Evolutionary conservation across 2,329 filamentous ascomycete genomes (phyloP).

Genomic region (Aspergillus japonicus): DNA sequence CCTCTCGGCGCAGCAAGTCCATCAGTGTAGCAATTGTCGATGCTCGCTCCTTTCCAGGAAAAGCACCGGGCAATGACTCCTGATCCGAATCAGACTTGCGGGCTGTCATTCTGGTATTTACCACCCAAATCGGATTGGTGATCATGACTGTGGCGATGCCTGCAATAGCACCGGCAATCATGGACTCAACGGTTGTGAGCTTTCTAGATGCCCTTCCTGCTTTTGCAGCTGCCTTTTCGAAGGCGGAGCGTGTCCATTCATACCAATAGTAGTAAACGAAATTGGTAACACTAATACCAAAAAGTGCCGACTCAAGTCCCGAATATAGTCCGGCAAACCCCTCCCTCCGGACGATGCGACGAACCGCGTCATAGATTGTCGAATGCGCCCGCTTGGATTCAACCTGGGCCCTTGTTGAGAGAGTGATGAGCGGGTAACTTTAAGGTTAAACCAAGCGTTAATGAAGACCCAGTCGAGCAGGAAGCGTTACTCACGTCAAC

Average conservation of each 20-base stretch:
- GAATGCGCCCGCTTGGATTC: constrained; percentile 91
- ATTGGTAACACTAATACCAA: constrained; percentile 97
- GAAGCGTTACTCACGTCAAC: constrained; percentile 65
- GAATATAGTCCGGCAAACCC: constrained; percentile 86
- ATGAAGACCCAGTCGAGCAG: constrained; percentile 7
- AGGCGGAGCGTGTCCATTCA: constrained; percentile 89
- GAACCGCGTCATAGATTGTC: constrained; percentile 77
- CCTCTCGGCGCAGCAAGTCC: constrained; percentile 78
- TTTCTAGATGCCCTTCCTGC: constrained; percentile 73
- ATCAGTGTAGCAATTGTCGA: constrained; percentile 80
- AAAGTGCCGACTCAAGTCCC: constrained; percentile 88
- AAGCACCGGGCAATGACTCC: constrained; percentile 40
- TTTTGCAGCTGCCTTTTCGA: constrained; percentile 70
- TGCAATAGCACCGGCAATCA: constrained; percentile 91
- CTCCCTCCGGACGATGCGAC: constrained; percentile 86
- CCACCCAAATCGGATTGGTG: constrained; percentile 98
- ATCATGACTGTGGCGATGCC: constrained; percentile 91
- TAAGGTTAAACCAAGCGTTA: constrained; percentile 7
- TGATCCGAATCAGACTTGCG: constrained; percentile 61
- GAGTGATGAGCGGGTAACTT: constrained; percentile 93
- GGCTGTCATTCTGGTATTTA: constrained; percentile 98
- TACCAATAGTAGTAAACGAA: constrained; percentile 99
- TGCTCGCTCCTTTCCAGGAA: constrained; percentile 54
- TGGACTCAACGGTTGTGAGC: constrained; percentile 87
- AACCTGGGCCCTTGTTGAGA: constrained; percentile 95